Percentiles rank a stretch among this genome's conserved stretches.
phyloP scores from a whole-genome alignment of 1,139 yeast species.

The Kodamaea plutei region DNA sequence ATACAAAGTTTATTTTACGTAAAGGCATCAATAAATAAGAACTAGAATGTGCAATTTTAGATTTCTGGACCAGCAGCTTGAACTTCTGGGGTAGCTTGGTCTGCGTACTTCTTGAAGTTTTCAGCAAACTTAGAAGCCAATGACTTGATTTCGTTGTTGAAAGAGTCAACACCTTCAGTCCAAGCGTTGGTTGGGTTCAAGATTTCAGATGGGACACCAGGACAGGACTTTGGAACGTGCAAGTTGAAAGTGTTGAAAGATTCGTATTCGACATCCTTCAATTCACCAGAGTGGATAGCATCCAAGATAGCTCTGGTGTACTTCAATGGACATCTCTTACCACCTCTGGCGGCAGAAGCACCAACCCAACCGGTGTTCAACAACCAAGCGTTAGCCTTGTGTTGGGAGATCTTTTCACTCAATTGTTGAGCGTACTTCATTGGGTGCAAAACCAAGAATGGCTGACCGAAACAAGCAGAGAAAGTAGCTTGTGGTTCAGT shows the following conservation, averaged over 20 bases:
- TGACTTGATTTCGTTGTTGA: conserved; percentile 62
- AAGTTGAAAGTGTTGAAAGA: conserved; percentile 83
- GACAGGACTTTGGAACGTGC: conserved; percentile 76
- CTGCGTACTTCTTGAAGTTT: conserved; percentile 82
- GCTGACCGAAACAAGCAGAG: conserved; percentile 99
- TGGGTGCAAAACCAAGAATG: conserved; percentile 97
- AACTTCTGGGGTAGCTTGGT: conserved; percentile 82
- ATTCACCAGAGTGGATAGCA: conserved; percentile 89
- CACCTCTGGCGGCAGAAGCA: conserved; percentile 86
- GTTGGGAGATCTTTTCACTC: conserved; percentile 85
- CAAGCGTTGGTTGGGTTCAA: conserved; percentile 87
- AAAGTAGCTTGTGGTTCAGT: conserved; percentile 98
- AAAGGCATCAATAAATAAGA: too few relatives aligned
- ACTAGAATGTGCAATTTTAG: too few relatives aligned
- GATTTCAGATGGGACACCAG: conserved; percentile 78
- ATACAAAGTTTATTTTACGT: too few relatives aligned
- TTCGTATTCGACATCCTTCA: conserved; percentile 78
- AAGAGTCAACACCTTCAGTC: conserved; percentile 68
- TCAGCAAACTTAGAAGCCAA: conserved; percentile 78
- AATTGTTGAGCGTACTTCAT: conserved; percentile 97
- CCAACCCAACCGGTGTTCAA: conserved; percentile 99
- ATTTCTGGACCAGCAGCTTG: conserved; percentile 96
- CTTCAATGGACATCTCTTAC: conserved; percentile 95
- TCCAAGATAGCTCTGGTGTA: conserved; percentile 97
- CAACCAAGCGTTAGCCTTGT: conserved; percentile 93